phyloP scores from a whole-genome alignment of 2,329 filamentous ascomycete species.

The Talaromyces sp. region DNA sequence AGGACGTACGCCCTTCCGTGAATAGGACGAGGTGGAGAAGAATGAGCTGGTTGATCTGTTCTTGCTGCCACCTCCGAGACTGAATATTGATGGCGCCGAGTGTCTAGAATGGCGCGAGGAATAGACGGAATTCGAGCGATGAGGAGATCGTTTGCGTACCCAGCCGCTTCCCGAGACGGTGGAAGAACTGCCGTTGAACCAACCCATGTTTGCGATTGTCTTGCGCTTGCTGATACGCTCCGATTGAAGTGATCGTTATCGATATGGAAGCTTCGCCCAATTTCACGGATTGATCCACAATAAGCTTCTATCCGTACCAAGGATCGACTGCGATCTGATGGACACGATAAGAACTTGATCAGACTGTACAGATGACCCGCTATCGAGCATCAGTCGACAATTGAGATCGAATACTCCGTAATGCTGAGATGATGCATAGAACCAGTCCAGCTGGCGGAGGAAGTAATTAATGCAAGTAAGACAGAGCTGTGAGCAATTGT shows the following conservation, averaged over 20 bases:
- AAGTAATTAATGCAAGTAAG: conserved; percentile 11
- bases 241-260: not conserved
- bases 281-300: conserved; percentile 3
- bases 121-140: conserved; percentile 36
- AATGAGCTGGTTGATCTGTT: conserved; percentile 46
- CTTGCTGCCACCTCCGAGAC: conserved; percentile 34
- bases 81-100: conserved; percentile 50
- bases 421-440: not conserved
- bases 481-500: conserved; percentile 9
- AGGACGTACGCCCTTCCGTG: conserved; percentile 75
- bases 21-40: conserved; percentile 57
- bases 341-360: not conserved
- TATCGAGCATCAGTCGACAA: conserved; percentile 1
- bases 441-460: conserved; percentile 14
- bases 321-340: not conserved
- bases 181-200: conserved; percentile 46
- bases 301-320: not conserved
- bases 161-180: conserved; percentile 24
- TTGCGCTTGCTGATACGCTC: not conserved
- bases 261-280: not conserved
- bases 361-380: conserved; percentile 1
- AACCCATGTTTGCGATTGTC: conserved; percentile 40
- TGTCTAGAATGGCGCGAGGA: conserved; percentile 39
- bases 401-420: not conserved
- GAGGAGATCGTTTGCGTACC: conserved; percentile 39